Evolutionary conservation across 2,329 filamentous ascomycete genomes (phyloP).

Genomic region (Aureobasidium sp.): DNA sequence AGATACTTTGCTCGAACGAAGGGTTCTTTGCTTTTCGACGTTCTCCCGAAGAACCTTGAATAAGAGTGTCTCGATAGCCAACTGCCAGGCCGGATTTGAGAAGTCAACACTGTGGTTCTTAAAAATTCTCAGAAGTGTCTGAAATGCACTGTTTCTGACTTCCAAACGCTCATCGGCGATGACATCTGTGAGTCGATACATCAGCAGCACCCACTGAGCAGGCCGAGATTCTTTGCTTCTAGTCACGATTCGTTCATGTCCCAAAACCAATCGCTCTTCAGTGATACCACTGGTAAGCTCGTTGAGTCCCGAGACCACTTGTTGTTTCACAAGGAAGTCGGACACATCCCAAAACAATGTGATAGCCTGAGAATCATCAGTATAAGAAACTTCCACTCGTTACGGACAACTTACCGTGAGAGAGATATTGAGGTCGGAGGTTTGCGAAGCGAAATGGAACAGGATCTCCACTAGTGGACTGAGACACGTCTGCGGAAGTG

Average conservation of each 20-base stretch:
- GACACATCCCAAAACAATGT: constrained; percentile 96
- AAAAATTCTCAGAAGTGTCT: constrained; percentile 84
- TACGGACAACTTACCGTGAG: constrained; percentile 56
- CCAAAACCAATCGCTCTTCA: constrained; percentile 22
- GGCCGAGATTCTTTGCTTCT: constrained; percentile 46
- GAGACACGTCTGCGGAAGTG: constrained; percentile 60
- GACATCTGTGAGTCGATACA: constrained; percentile 62
- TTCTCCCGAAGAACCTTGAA: constrained; percentile 58
- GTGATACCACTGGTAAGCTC: constrained; percentile 29
- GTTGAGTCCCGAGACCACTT: constrained; percentile 30
- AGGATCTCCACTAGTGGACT: constrained; percentile 83
- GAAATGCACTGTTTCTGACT: constrained; percentile 77
- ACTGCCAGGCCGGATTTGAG: constrained; percentile 68
- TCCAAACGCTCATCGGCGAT: constrained; percentile 66
- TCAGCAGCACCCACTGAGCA: constrained; percentile 69
- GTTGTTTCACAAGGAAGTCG: constrained; percentile 61
- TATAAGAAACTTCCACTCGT: not conserved
- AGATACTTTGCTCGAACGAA: constrained; percentile 15
- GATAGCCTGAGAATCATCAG: constrained; percentile 53
- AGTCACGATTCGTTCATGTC: not conserved
- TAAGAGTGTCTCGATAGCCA: constrained; percentile 72
- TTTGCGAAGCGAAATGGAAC: constrained; percentile 79
- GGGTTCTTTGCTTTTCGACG: not conserved
- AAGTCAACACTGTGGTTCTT: constrained; percentile 82
- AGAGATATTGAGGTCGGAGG: constrained; percentile 89